These are phyloP conservation scores for Cordyceps sp. DNA, from an alignment of 2,329 filamentous ascomycete genomes.

Conservation along the genomic window DNA sequence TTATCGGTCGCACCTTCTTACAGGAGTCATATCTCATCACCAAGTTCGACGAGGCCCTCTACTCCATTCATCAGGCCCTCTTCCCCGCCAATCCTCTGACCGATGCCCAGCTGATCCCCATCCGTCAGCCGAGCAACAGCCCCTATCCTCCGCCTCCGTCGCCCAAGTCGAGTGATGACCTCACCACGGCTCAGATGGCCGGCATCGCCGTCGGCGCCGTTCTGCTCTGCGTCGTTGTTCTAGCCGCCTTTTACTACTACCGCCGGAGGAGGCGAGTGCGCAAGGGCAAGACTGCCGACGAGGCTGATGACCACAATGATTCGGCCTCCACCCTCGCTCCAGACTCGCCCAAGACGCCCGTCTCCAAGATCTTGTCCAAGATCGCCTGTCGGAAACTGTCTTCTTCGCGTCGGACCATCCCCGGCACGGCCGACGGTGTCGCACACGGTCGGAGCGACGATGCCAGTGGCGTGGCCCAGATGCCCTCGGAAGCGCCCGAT, in stretches of 20 bases:
- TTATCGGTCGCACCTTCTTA: constrained; percentile 51
- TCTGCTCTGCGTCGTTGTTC: constrained; percentile 12
- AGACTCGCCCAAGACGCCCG: constrained; percentile 8
- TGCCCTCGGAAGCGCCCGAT: constrained; percentile 17
- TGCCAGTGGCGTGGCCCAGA: constrained; percentile 9
- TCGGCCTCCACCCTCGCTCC: constrained; percentile 15
- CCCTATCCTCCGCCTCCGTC: constrained; percentile 24
- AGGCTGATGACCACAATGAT: constrained; percentile 19
- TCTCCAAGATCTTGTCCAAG: constrained; percentile 20
- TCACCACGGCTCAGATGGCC: constrained; percentile 24
- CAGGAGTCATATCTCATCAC: constrained; percentile 50
- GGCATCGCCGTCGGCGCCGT: constrained; percentile 29
- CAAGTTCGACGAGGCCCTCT: constrained; percentile 34
- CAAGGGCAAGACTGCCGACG: constrained; percentile 5
- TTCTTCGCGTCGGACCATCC: constrained; percentile 8
- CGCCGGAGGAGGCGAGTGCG: constrained; percentile 17
- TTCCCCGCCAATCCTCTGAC: constrained; percentile 27
- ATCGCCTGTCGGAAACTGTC: constrained; percentile 20
- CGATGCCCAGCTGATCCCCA: constrained; percentile 23
- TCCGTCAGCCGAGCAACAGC: constrained; percentile 26
- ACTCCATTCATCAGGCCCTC: constrained; percentile 37
- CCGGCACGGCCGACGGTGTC: constrained; percentile 6
- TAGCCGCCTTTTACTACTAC: constrained; percentile 16
- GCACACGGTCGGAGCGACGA: too few species aligned
- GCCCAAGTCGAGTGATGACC: constrained; percentile 6